Conservation (phyloP, 2,329 filamentous ascomycete genomes). For the Cadophora luteo-olivacea region DNA sequence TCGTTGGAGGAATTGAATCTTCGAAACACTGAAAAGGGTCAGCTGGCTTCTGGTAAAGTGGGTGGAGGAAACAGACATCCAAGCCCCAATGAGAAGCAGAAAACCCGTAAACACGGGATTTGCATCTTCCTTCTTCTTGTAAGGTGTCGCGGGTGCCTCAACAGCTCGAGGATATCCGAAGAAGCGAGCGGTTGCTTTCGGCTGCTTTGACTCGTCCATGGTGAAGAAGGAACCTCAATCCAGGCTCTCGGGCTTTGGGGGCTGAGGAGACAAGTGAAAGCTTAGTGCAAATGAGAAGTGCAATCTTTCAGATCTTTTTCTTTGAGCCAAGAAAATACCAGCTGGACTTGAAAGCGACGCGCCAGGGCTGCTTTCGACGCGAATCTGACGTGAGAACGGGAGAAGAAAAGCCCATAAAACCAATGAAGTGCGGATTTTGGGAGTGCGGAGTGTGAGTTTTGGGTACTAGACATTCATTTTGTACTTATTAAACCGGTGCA, state of each 20-base stretch:
- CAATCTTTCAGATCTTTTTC: too few relatives aligned
- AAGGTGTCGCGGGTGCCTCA: conserved; percentile 46
- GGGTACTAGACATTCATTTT: too few relatives aligned
- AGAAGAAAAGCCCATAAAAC: neutral
- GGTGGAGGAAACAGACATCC: conserved; percentile 56
- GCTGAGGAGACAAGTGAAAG: too few relatives aligned
- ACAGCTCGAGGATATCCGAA: conserved; percentile 41
- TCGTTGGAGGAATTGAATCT: conserved; percentile 65
- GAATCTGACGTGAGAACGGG: neutral
- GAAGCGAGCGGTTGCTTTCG: conserved; percentile 28
- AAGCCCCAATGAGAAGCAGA: conserved; percentile 65
- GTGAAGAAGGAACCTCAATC: neutral
- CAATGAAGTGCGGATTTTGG: neutral
- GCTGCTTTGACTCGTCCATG: conserved; percentile 22
- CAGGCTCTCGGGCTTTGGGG: neutral
- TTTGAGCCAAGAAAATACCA: too few relatives aligned
- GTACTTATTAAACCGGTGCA: too few relatives aligned
- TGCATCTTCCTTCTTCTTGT: conserved; percentile 57
- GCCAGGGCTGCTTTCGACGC: neutral
- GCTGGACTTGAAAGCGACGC: too few relatives aligned
- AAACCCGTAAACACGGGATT: conserved; percentile 76
- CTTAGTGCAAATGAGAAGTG: too few relatives aligned
- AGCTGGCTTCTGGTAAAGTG: conserved; percentile 4
- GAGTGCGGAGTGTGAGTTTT: too few relatives aligned
- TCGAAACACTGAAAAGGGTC: conserved; percentile 57